Base-by-base conservation (phyloP, 2,329 filamentous ascomycete genomes). In the Fusarium veterinarium region DNA sequence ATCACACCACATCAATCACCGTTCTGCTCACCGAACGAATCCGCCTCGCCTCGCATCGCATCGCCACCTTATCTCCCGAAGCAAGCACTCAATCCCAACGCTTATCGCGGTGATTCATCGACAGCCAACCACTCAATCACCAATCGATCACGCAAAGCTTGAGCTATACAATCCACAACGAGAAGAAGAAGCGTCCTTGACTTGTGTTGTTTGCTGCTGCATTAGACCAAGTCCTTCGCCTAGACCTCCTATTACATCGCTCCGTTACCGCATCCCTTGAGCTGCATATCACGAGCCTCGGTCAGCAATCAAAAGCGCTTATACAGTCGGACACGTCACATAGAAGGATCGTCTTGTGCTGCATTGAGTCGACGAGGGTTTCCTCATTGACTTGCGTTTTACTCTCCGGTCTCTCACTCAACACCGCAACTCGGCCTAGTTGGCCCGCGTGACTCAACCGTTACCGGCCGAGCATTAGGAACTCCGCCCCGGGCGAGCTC, bases 121-220 rank as follows among this genome's bases (percentile, higher is more conserved):
- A 68, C 41, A 61, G 55, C 20, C 56, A 51, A 51, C 40, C 37
- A 57, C 25, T 45, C 62, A 37, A 57, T 33, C 61, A 55, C 25
- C 59, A 38, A 71, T 64, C 64, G 49, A 73, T 73, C 67, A 69
- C 69, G 66, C 71, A 58, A 55, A 61, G 63, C 65, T 73, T 60
- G 62, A 73, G 73, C 64, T 55, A 68, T 59, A 65, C 69, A 65
- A 68, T 60, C 41, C 28, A 41, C 30, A 64, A 72, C 77, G 77
- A 80, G 79, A 81, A 80, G 78, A 81, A 81, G 78, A 80, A 80
- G 79, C 55, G 73, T 73, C 74, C 60, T 78, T 73, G 73, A 72
- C 68, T 64, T 72, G 66, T 62, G 69, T 62, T 68, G 62, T 73
- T 71, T 61, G 69, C 57, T 52, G 41, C 60, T 72, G 62, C 66